Base-by-base conservation (phyloP, 352 stramenopile species). In the Phytophthora chlamydospora region DNA sequence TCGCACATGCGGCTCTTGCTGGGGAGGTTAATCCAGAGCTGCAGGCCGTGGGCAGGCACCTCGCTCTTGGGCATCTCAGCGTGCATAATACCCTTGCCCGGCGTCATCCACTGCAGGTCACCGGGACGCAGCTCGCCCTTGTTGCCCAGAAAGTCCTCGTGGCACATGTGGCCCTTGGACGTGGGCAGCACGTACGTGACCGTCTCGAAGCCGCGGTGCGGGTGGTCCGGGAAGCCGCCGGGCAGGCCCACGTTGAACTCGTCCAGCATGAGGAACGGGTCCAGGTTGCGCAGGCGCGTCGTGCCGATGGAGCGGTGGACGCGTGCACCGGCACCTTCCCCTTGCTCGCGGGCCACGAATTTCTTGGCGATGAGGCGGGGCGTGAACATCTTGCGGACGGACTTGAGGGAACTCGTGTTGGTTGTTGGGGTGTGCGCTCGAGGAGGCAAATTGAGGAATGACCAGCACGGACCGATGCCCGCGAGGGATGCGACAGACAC, bases 201-300 rank as follows among this genome's bases (percentile, higher is more conserved):
- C 2, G 90, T 97, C 44, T 96, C 76, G 66, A 97, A 98, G 32
- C 91, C 91, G 43, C 88, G 72, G 73, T 98, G 92, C 17, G 89
- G 88, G 78, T 98, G 92, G 24, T 88, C 71, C 0, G 90, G 87
- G 74, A 97, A 97, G 12, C 90, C 90, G 21, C 89, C 87, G 3
- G 87, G 72, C 5, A 81, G 60, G 0, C 61, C 71, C 9, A 78
- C 65, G 38, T 66, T 68, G 43, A 75, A 77, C 60, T 86, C 76
- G 44, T 82, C 71, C 14, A 86, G 73, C 62, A 86, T 73, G 6
- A 86, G 75, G 58, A 85, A 83, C 35, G 73, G 73, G 51, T 83
- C 76, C 27, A 83, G 51, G n/a, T 65, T 76, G 43, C 58, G 66
- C 31, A 80, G 43, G 1, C 54, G 45, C 1, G 49, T 21, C 0